Percentiles rank a stretch among this genome's conserved stretches.
phyloP scores from a whole-genome alignment of 2,329 filamentous ascomycete species.

The Apiospora saccharicola region DNA sequence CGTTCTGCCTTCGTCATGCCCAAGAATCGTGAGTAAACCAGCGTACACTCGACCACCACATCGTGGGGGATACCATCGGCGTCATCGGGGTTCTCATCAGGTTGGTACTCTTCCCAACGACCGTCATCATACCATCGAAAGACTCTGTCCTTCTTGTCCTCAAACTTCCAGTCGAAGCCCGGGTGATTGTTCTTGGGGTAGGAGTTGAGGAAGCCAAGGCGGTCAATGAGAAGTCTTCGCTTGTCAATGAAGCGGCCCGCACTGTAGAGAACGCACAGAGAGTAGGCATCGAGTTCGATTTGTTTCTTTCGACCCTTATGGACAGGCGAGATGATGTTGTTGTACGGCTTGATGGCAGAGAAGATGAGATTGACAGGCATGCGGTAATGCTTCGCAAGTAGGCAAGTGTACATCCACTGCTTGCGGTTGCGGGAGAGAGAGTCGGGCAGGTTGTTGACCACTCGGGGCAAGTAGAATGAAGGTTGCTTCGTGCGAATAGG shows the following conservation, averaged over 20 bases:
- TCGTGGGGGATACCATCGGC: not conserved
- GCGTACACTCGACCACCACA: not conserved
- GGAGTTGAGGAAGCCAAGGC: not conserved
- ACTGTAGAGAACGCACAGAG: not conserved
- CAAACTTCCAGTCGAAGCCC: not conserved
- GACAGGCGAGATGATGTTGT: not conserved
- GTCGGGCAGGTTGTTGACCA: not conserved
- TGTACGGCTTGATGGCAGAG: not conserved
- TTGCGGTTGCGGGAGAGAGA: not conserved
- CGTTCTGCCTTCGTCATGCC: not conserved
- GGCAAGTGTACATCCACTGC: constrained; percentile 10
- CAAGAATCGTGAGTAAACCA: not conserved
- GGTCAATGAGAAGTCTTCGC: not conserved
- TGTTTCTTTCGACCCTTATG: not conserved
- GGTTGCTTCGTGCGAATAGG: not conserved
- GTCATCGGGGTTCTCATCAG: not conserved
- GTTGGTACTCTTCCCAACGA: not conserved
- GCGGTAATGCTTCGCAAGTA: not conserved
- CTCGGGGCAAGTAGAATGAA: not conserved
- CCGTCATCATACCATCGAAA: not conserved
- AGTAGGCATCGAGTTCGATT: not conserved
- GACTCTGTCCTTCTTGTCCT: not conserved
- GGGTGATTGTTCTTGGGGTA: not conserved
- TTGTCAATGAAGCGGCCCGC: not conserved
- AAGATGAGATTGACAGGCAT: not conserved